Evolutionary conservation across 495 filamentous ascomycete species (phyloP).

Genomic region (Hamigera avellanea): DNA sequence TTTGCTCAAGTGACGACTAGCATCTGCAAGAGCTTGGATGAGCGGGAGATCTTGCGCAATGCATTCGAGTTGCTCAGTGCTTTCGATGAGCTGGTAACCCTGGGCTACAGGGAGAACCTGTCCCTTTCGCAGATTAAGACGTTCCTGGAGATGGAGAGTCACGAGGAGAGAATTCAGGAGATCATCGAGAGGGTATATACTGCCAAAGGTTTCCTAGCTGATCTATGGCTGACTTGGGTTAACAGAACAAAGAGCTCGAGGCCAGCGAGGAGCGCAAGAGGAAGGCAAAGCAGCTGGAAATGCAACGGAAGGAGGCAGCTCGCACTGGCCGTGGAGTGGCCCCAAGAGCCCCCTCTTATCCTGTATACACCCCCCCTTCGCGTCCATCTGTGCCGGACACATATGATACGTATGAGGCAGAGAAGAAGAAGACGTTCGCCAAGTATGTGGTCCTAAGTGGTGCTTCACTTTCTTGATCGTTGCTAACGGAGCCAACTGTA

Average conservation of each 20-base stretch:
- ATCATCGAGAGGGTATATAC: conserved; percentile 76
- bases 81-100: conserved; percentile 90
- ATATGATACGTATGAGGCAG: conserved; percentile 87
- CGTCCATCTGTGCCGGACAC: conserved; percentile 63
- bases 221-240: conserved; percentile 8
- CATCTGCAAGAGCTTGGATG: conserved; percentile 91
- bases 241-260: conserved; percentile 93
- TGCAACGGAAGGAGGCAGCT: conserved; percentile 90
- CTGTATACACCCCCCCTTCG: conserved; percentile 75
- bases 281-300: conserved; percentile 94
- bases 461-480: neutral
- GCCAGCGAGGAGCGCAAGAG: conserved; percentile 94
- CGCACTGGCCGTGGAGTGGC: conserved; percentile 43
- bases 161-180: conserved; percentile 96
- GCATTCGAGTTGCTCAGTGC: conserved; percentile 91
- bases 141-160: conserved; percentile 97
- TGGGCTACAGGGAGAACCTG: conserved; percentile 92
- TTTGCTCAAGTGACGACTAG: conserved; percentile 95
- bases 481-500: conserved; percentile 17
- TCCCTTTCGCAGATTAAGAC: conserved; percentile 94
- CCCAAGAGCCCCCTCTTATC: conserved; percentile 68
- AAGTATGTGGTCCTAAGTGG: conserved; percentile 40
- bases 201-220: neutral
- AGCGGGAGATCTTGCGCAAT: conserved; percentile 87
- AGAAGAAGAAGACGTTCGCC: conserved; percentile 79